Evolutionary conservation across 1,284 basidiomycete species (phyloP).

Genomic region (Microstroma glucosiphilum): DNA sequence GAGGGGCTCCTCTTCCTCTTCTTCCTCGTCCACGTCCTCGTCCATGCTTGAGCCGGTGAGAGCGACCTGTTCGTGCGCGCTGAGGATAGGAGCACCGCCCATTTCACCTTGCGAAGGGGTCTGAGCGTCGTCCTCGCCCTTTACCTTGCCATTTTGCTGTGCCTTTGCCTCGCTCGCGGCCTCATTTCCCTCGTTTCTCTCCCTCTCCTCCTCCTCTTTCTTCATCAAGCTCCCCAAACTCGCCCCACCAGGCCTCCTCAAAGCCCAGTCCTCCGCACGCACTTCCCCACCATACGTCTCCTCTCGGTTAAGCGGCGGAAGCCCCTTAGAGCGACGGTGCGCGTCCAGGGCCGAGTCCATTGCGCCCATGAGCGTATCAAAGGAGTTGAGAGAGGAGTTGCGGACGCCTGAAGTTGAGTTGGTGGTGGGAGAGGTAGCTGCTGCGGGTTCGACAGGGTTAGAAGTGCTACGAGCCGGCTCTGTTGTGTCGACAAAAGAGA

Average conservation of each 20-base stretch:
- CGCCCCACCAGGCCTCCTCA: not conserved
- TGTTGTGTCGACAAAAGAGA: not conserved
- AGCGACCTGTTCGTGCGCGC: constrained; percentile 7
- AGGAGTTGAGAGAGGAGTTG: not conserved
- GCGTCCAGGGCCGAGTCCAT: not conserved
- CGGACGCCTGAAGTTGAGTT: too few species aligned
- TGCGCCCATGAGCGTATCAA: not conserved
- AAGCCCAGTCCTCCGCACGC: not conserved
- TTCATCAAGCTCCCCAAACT: not conserved
- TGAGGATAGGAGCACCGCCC: constrained; percentile 8
- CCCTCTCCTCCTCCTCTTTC: not conserved
- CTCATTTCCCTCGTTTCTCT: not conserved
- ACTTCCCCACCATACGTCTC: not conserved
- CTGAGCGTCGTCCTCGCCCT: not conserved
- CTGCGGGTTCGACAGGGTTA: not conserved
- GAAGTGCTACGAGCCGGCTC: not conserved
- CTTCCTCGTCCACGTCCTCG: constrained; percentile 9
- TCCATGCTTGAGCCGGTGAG: not conserved
- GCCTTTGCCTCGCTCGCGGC: too few species aligned
- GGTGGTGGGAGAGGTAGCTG: not conserved
- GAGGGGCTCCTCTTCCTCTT: constrained; percentile 1
- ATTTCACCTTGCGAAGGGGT: too few species aligned
- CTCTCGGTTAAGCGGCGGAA: not conserved
- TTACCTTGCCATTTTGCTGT: too few species aligned
- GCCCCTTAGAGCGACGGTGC: not conserved